Conservation (phyloP, 31 red algal species). For the Odonthalia washingtoniensis region DNA sequence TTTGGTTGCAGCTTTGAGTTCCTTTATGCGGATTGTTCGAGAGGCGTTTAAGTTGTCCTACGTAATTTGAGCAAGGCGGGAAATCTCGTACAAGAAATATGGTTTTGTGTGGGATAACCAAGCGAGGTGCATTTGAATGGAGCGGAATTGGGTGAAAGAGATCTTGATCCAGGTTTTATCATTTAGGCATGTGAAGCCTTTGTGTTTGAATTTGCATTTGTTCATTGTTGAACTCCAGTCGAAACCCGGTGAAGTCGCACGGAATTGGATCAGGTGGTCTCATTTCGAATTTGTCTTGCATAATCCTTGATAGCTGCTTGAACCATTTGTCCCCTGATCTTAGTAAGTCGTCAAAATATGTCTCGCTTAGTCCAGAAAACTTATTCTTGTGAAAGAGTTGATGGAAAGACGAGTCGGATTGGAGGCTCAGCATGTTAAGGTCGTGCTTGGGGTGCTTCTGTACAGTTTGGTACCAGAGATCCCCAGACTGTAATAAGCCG, state of each 20-base stretch:
- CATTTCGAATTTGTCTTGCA: constrained; percentile 13
- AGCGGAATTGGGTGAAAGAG: too few species aligned
- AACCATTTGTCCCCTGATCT: constrained; percentile 2
- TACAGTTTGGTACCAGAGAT: constrained; percentile 36
- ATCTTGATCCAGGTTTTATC: too few species aligned
- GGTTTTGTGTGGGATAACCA: too few species aligned
- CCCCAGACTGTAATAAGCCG: constrained; percentile 24
- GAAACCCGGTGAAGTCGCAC: too few species aligned
- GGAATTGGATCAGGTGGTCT: too few species aligned
- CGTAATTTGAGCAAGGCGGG: too few species aligned
- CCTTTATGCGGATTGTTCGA: neutral
- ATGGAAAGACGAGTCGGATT: constrained; percentile 45
- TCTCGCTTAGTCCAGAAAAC: neutral
- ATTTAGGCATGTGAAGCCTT: too few species aligned
- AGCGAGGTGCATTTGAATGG: too few species aligned
- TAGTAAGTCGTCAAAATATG: constrained; percentile 38
- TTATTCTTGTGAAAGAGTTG: neutral
- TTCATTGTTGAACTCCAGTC: too few species aligned
- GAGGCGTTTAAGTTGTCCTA: too few species aligned
- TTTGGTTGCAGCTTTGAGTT: constrained; percentile 15
- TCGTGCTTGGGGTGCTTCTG: constrained; percentile 6
- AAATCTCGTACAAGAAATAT: too few species aligned
- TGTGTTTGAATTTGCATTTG: too few species aligned
- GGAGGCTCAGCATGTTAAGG: constrained; percentile 14
- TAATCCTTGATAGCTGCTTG: neutral